Evolutionary conservation across 2,329 filamentous ascomycete species (phyloP).

Genomic region (Fusarium sp.): DNA sequence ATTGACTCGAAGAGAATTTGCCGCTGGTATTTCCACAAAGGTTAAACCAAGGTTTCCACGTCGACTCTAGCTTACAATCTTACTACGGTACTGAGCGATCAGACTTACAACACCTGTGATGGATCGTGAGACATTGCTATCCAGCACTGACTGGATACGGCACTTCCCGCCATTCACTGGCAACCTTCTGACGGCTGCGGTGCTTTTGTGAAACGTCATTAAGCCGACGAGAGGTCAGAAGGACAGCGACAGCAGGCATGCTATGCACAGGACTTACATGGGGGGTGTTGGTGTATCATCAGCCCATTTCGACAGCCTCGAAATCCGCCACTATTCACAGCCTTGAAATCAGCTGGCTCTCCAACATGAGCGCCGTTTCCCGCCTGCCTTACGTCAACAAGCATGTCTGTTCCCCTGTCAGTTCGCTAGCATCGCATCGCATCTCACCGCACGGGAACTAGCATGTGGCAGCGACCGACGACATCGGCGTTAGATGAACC

Average conservation of each 20-base stretch:
- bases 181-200: neutral
- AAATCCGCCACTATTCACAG: conserved; percentile 1
- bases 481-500: conserved; percentile 1
- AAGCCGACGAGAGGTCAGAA: neutral
- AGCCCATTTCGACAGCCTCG: conserved; percentile 18
- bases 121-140: neutral
- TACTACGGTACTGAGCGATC: neutral
- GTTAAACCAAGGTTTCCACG: neutral
- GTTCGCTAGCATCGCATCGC: neutral
- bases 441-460: neutral
- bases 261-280: neutral
- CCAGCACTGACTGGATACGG: neutral
- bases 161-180: neutral
- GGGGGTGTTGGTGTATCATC: conserved; percentile 1
- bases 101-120: neutral
- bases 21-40: conserved; percentile 9
- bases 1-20: neutral
- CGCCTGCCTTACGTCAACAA: neutral
- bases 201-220: neutral
- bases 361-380: neutral
- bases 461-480: neutral
- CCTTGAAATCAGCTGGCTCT: conserved; percentile 8
- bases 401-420: neutral
- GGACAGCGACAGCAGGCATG: neutral
- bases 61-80: neutral